Evolutionary conservation across 1,284 basidiomycete species (phyloP), one percentile per base, ranked within the genome.

Genomic region (Pseudozyma pruni): DNA sequence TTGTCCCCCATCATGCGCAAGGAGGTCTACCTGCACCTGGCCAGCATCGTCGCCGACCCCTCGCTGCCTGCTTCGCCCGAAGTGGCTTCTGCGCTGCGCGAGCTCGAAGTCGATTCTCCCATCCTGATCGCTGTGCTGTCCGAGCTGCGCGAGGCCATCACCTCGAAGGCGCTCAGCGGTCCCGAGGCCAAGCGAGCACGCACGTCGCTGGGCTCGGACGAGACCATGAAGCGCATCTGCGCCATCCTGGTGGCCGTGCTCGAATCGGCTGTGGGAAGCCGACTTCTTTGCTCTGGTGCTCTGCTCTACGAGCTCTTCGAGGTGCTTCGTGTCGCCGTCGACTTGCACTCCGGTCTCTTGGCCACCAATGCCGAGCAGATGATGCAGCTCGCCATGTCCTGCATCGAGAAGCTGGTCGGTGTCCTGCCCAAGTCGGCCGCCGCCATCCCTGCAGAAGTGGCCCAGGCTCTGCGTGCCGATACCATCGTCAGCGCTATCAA

Each of bases 321-420:
- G 48, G 88, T 89, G 1, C 85, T 96, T 35, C 89, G 87, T 59
- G 87, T 86, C 43, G 86, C 93, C 7, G 84, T 90, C 3, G 88
- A 89, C 57, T 85, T 86, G 44, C 83, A 83, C 61, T 72, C 83
- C 34, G 80, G 83, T 41, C 53, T 72, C 23, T 79, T 71, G 8
- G 46, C 88, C 22, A 89, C 87, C 71, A 96, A 92, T 74, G 84
- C 90, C n/a, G 89, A 93, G 79, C 93, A 95, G 82, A 86, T 93
- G 67, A 81, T 95, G 20, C 90, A 96, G 86, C 88, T 90, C 14
- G 90, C 90, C 3, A 86, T 94, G 42, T 89, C 92, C 61, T 89
- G 87, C 62, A 85, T 88, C 25, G 87, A 91, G 1, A 86, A 86
- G 45, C 86, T 88, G 71, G 86, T 93, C 41, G 84, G 83, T 46